Percentiles rank a stretch among this genome's conserved stretches.
phyloP scores from a whole-genome alignment of 306 rosid genomes.

The Inga laurina region DNA sequence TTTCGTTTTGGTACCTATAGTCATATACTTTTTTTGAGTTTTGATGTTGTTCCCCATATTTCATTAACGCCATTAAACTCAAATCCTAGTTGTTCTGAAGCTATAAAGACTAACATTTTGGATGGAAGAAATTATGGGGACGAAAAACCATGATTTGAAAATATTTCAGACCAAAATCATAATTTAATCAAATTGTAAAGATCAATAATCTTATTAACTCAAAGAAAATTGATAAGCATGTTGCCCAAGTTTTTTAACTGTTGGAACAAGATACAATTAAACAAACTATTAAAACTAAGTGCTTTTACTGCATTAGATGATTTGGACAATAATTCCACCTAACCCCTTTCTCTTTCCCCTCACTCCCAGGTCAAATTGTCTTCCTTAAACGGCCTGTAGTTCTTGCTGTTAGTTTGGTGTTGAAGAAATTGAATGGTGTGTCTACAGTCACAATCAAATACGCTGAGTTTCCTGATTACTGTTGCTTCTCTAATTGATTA shows the following conservation, averaged over 20 bases:
- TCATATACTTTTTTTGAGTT: too few species aligned
- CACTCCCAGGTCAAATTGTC: neutral
- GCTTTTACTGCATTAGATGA: neutral
- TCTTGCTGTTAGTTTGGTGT: constrained; percentile 2
- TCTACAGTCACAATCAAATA: neutral
- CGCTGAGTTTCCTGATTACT: constrained; percentile 4
- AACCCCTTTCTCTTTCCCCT: neutral
- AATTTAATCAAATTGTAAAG: too few species aligned
- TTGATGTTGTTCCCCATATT: too few species aligned
- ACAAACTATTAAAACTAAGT: neutral
- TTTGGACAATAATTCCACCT: constrained; percentile 2
- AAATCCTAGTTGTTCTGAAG: too few species aligned
- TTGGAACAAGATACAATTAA: neutral
- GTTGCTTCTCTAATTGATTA: neutral
- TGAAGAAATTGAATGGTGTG: constrained; percentile 15
- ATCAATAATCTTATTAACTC: too few species aligned
- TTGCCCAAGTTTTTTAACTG: neutral
- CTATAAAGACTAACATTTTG: too few species aligned
- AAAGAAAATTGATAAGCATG: neutral
- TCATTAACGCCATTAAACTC: too few species aligned
- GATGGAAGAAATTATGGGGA: too few species aligned
- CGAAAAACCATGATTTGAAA: too few species aligned
- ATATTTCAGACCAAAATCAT: too few species aligned
- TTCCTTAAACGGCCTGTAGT: constrained; percentile 18
- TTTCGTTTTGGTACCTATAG: too few species aligned